Conservation (phyloP, 2,329 filamentous ascomycete species). For the Monosporascus sp. region DNA sequence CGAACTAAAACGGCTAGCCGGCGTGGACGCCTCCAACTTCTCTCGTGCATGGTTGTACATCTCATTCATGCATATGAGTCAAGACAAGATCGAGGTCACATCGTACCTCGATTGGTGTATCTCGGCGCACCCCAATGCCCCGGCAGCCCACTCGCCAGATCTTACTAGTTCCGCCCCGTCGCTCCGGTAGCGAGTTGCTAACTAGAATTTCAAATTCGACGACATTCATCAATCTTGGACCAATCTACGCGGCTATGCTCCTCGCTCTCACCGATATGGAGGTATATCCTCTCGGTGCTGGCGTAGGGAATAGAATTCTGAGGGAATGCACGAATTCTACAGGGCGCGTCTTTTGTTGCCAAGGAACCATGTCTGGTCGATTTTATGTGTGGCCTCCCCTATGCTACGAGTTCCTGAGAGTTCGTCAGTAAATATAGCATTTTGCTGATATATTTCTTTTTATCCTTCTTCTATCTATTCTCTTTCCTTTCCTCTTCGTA, state of each 20-base stretch:
- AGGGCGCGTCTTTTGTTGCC: neutral
- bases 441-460: too few species aligned
- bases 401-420: too few species aligned
- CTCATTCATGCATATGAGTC: neutral
- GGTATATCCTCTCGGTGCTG: neutral
- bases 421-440: too few species aligned
- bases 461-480: too few species aligned
- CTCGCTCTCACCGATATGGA: too few species aligned
- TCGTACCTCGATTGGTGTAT: neutral
- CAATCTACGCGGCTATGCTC: neutral
- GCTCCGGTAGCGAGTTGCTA: neutral
- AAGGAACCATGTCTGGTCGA: conserved; percentile 6
- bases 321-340: too few species aligned
- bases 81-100: neutral
- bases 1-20: neutral
- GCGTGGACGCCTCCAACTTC: neutral
- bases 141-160: neutral
- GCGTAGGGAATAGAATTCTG: too few species aligned
- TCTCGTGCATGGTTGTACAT: neutral
- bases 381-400: too few species aligned
- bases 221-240: neutral
- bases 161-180: neutral
- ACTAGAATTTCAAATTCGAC: neutral
- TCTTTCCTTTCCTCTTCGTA: too few species aligned
- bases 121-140: neutral